Base-by-base conservation (phyloP, 73 alveolate species). In the Stentor coeruleus region DNA sequence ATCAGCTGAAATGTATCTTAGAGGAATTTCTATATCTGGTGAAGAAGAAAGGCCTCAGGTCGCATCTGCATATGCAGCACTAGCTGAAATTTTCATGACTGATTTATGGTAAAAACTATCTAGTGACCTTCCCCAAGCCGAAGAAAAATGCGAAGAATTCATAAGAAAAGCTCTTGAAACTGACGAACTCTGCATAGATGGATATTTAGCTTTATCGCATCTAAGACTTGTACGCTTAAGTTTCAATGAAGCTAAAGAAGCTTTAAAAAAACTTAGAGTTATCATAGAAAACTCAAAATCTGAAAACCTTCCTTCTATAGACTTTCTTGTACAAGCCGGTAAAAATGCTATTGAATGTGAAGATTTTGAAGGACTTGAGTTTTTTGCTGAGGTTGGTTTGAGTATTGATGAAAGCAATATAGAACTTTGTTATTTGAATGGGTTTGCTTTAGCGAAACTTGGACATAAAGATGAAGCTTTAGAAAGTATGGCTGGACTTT, bases 161-260 rank as follows among this genome's bases (percentile, higher is more conserved):
- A 66, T 66, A 1, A 66, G 33, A 66, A 33, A 66, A 20, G 79
- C 79, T 40, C 1, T 66, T 1, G 33, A 66, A 66, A 20, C 37
- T 66, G 79, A 66, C 41, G 79, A 66, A 11, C n/a, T 31, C 79
- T 66, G 79, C 79, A 66, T 66, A 26, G 79, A 66, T 40, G 79
- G 49, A 1, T 66, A 66, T 66, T 40, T 20, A 26, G 33, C 15
- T 66, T 33, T 66, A 15, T 20, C 79, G 15, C n/a, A 66, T 66
- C 79, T 66, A 33, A 66, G 79, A 66, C 79, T 66, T 40, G 37
- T 66, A 20, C n/a, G 79, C 20, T 37, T 26, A 20, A 66, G 33
- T 40, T 33, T 20, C 39, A 26, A 37, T 2, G 79, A 66, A 66
- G 79, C 79, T 15, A 20, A 40, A 66, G 79, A 66, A 2, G 79